Evolutionary conservation across 805 yeast genomes (phyloP).

Genomic region (Ascoidea rubescens): DNA sequence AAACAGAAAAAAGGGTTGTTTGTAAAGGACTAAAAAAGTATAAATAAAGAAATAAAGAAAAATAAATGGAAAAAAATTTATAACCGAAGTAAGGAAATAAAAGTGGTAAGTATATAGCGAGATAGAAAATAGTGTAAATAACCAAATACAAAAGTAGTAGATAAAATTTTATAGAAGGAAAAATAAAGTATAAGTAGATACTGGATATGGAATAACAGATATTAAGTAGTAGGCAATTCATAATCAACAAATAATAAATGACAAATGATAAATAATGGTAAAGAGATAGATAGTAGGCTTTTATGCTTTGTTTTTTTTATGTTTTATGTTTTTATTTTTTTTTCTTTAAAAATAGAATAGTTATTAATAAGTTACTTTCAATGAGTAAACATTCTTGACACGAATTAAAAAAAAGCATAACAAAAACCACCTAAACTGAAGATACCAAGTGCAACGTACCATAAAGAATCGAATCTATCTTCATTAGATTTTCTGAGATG

Average conservation of each 20-base stretch:
- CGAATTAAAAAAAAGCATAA: slow-evolving; percentile 6
- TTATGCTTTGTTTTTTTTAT: not conserved
- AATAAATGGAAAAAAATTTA: not conserved
- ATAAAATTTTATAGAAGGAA: not conserved
- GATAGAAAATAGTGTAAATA: not conserved
- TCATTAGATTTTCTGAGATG: slow-evolving; percentile 34
- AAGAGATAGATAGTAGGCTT: not conserved
- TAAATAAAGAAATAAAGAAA: not conserved
- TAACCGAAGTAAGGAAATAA: not conserved
- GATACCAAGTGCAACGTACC: slow-evolving; percentile 41
- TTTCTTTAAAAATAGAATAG: not conserved
- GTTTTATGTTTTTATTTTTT: not conserved
- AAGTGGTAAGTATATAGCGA: not conserved
- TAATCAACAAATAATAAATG: too few species aligned
- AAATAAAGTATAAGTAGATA: not conserved
- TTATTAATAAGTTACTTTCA: too few species aligned
- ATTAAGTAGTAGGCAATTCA: too few species aligned
- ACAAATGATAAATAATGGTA: too few species aligned
- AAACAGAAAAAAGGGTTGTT: too few species aligned
- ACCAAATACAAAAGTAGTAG: not conserved
- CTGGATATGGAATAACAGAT: too few species aligned
- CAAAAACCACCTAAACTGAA: slow-evolving; percentile 9
- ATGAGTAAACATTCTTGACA: too few species aligned
- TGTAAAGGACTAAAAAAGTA: not conserved
- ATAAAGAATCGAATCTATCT: slow-evolving; percentile 31